Base-by-base conservation (phyloP, 2,329 filamentous ascomycete genomes). In the Alternaria arborescens region DNA sequence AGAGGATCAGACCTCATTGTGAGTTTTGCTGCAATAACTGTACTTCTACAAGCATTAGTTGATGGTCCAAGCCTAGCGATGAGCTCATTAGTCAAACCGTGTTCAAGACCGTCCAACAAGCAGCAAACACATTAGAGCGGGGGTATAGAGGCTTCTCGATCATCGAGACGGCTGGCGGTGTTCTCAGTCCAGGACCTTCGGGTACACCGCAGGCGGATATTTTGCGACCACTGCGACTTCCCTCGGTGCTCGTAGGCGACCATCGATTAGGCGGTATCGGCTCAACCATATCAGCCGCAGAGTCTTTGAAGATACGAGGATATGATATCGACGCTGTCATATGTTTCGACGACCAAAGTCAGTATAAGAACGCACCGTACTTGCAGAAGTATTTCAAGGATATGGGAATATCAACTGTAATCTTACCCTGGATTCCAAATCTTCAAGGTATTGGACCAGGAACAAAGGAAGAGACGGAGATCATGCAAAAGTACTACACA, bases 121-220 rank as follows among this genome's bases (percentile, higher is more conserved):
- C 63, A 52, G 70, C 71, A 14, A 38, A 20, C 11, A 28, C 43
- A 3, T 52, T 48, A 26, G 55, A 58, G 11, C 34, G 41, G 28
- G 52, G 50, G 3, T 43, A 51, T 0, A 65, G 61, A 54, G 67
- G 70, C 1, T 42, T 76, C 77, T 80, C 91, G 1, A 84, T 96
- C 47, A 82, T 95, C 46, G 92, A 96, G 75, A 95, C 92, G 2
- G 92, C 92, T 1, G 92, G 92, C 1, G 92, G 92, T 1, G 90
- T 94, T 0, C 88, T 94, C 62, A 94, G 91, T 0, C 92, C 92
- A 0, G 87, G 87, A 0, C 92, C 92, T 1, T 91, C 90, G 36
- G 91, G 91, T 10, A 90, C 84, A 2, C 88, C 90, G 0, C 92
- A 96, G 72, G 91, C 89, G 2, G 92, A 96, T 71, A 79, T 94